Percentiles rank a stretch among this genome's conserved stretches.
Evolutionary conservation across 78 protist genomes (phyloP).

Genomic region (Acrasis kona): DNA sequence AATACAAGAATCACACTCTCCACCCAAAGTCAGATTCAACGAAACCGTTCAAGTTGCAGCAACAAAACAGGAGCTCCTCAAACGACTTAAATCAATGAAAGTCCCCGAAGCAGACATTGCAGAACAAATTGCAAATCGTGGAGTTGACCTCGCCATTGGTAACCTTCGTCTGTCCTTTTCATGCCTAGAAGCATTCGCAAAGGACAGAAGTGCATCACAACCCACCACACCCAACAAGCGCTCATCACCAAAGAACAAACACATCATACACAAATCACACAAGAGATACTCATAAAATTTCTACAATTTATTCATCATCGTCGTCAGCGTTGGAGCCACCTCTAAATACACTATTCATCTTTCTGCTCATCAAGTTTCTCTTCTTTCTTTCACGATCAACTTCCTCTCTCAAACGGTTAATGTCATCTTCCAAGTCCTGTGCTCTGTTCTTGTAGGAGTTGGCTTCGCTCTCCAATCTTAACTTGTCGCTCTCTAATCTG

Average conservation of each 20-base stretch:
- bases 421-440: not conserved
- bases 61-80: too few relatives aligned
- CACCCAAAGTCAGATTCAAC: too few relatives aligned
- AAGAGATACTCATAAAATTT: not conserved
- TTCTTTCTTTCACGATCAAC: not conserved
- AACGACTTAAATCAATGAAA: too few relatives aligned
- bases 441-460: not conserved
- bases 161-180: too few relatives aligned
- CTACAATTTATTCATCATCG: not conserved
- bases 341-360: not conserved
- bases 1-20: too few relatives aligned
- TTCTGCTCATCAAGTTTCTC: not conserved
- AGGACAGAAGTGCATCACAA: too few relatives aligned
- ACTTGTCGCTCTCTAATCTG: not conserved
- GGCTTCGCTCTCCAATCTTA: not conserved
- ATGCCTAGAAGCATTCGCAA: too few relatives aligned
- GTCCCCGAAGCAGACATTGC: too few relatives aligned
- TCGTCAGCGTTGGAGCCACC: not conserved
- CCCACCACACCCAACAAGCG: not conserved
- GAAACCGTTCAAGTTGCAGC: too few relatives aligned
- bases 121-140: too few relatives aligned
- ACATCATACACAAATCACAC: not conserved
- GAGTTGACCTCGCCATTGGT: too few relatives aligned
- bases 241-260: not conserved
- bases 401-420: not conserved